A percentile compares a stretch with the other conserved stretches of the same genome.
These are phyloP conservation scores for Ceratocystiopsis sp. DNA, from an alignment of 2,329 filamentous ascomycete genomes.

Conservation along the genomic window DNA sequence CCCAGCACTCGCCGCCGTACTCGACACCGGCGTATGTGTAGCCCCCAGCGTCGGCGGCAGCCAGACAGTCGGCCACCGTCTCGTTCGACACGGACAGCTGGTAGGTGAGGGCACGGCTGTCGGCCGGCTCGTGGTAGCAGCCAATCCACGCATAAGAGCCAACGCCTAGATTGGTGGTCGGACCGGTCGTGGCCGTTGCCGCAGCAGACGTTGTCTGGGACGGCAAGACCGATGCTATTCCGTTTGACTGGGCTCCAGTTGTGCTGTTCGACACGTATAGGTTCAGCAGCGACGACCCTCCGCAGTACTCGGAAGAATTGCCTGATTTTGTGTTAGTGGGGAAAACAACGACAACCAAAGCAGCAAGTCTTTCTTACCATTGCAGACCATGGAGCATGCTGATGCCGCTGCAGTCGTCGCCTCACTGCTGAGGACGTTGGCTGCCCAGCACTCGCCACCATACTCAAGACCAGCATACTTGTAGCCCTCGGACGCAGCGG, in stretches of 20 bases:
- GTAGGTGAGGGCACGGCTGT: constrained; percentile 9
- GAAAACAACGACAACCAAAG: too few relatives aligned
- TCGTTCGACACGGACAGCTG: constrained; percentile 6
- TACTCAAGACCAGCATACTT: constrained; percentile 18
- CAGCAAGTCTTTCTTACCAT: constrained; percentile 5
- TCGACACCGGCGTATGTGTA: constrained; percentile 34
- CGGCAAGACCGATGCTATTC: not conserved
- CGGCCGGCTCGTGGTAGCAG: constrained; percentile 16
- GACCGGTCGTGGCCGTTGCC: constrained; percentile 3
- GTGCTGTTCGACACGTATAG: constrained; percentile 10
- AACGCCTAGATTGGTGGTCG: constrained; percentile 18
- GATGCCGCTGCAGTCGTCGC: constrained; percentile 7
- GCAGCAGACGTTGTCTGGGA: not conserved
- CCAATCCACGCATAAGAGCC: constrained; percentile 16
- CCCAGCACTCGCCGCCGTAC: constrained; percentile 26
- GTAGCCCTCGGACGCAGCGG: constrained; percentile 9
- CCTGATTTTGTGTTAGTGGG: not conserved
- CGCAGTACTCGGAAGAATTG: constrained; percentile 10
- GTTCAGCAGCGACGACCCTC: constrained; percentile 8
- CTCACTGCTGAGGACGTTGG: constrained; percentile 1
- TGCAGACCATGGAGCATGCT: constrained; percentile 16
- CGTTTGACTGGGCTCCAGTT: too few relatives aligned
- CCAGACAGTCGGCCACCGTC: constrained; percentile 12
- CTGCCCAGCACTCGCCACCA: constrained; percentile 11
- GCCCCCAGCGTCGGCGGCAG: constrained; percentile 8